Evolutionary conservation across 176 grass and related monocot genomes (phyloP).

Genomic region (Saccharum spontaneum): DNA sequence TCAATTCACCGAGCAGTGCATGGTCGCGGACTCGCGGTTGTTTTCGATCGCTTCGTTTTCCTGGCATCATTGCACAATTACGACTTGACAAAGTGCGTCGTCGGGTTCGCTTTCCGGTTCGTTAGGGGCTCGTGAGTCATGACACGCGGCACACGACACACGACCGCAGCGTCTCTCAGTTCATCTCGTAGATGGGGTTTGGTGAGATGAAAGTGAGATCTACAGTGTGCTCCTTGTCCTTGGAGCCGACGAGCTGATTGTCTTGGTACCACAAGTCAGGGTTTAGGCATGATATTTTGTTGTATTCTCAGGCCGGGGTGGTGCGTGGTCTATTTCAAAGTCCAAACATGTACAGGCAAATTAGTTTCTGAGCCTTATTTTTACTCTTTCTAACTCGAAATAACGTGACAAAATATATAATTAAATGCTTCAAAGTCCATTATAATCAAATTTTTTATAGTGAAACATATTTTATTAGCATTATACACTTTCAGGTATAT

Average conservation of each 20-base stretch:
- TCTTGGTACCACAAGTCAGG: neutral
- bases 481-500: no score
- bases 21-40: neutral
- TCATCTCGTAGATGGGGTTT: neutral
- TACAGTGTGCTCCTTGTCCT: neutral
- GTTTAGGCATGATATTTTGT: neutral
- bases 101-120: neutral
- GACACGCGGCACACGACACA: neutral
- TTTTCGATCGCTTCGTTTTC: neutral
- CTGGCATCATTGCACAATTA: no score
- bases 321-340: neutral
- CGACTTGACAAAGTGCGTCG: no score
- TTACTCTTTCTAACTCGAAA: neutral
- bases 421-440: no score
- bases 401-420: neutral
- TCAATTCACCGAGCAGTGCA: neutral
- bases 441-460: no score
- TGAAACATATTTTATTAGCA: no score
- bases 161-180: neutral
- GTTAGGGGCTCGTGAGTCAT: neutral
- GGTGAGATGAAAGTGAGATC: slow-evolving; percentile 1
- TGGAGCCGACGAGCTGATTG: neutral
- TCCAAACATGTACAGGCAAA: neutral
- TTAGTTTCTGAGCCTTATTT: neutral
- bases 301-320: neutral